Evolutionary conservation across 78 protist genomes (phyloP), one percentile per base, ranked within the genome.

Genomic region (Pigoraptor vietnamica): DNA sequence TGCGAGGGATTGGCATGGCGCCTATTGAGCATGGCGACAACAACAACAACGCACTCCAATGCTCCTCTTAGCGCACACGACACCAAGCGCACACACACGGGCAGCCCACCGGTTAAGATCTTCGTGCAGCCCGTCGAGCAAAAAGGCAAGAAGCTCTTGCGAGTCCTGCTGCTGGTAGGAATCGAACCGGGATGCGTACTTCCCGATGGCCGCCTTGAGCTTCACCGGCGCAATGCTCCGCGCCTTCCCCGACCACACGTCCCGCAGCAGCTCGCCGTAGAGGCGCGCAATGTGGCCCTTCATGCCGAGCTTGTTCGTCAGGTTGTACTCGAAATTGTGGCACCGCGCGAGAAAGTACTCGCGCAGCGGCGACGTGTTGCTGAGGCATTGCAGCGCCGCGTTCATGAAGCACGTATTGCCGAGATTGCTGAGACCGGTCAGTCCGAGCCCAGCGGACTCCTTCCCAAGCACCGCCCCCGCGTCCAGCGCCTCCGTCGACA

Each of bases 81-180:
- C 10, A 24, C 2, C 23, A 83, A 9, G 37, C 23, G 24, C 35
- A 83, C 24, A 25, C 37, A 83, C 34, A 34, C 84, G 14, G 36
- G 10, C 36, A 2, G n/a, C 84, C 67, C 67, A 48, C 67, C 95
- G 88, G 88, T 98, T 98, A 29, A 98, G 89, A 81, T 98, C 99
- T 55, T 98, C 99, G 67, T 98, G 99, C 24, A 98, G 92, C 48
- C 98, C 96, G 87, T 95, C 97, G 32, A 97, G 88, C 81, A 96
- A 89, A 32, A 89, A 95, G 29, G 93, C 25, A 0, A 94, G 81
- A 37, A 92, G 38, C 87, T 94, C 96, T 55, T 97, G 98, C 0
- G 96, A 90, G 34, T 97, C 98, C 90, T 97, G 98, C 93, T 97
- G 98, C 36, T 92, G 93, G 84, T 87, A 93, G 34, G 81, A 21